Base-by-base conservation (phyloP, 2,329 filamentous ascomycete genomes). In the Neopestalotiopsis rosae region DNA sequence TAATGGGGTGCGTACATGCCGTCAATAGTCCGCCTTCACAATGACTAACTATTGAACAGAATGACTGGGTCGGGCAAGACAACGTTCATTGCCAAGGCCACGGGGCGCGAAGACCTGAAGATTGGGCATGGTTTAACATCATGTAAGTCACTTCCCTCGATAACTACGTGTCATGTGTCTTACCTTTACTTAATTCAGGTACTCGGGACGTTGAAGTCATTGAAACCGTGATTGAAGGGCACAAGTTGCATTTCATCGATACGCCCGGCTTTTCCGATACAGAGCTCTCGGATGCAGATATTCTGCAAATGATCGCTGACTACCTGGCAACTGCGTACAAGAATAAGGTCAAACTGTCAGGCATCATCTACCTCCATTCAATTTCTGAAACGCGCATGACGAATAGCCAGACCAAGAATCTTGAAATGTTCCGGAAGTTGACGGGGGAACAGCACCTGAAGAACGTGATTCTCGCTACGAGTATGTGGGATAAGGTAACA, bases 231-330 rank as follows among this genome's bases (percentile, higher is more conserved):
- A 24, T 24, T 24, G 24, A 24, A 24, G 34, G 34, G 9, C 34
- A 38, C 5, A 38, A 38, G 34, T 6, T 59, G 6, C 28, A 59
- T 20, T 20, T 59, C 17, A 28, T 85, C 69, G 84, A 86, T 70
- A 86, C 84, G 0, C 84, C 84, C 0, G 84, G 84, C 1, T 86
- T 86, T 70, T 79, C 84, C 38, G 84, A 86, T 67, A 85, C 82
- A 0, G 72, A 76, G 61, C 72, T 79, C 24, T 5, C 12, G 6
- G 84, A 86, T 67, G 77, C 80, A 6, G 83, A 86, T 40, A 79
- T 86, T 1, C 77, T 86, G 1, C 63, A 75, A n/a, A 75, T 81
- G 52, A 82, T 86, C 30, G 81, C 82, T 0, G 73, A 74, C 4
- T 84, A 79, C 71, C 75, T 85, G 2, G 76, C 74, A 0, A 67